A percentile compares a stretch with the other conserved stretches of the same genome.
Evolutionary conservation across 2,329 filamentous ascomycete species (phyloP).

Genomic region (Didymella sp.): DNA sequence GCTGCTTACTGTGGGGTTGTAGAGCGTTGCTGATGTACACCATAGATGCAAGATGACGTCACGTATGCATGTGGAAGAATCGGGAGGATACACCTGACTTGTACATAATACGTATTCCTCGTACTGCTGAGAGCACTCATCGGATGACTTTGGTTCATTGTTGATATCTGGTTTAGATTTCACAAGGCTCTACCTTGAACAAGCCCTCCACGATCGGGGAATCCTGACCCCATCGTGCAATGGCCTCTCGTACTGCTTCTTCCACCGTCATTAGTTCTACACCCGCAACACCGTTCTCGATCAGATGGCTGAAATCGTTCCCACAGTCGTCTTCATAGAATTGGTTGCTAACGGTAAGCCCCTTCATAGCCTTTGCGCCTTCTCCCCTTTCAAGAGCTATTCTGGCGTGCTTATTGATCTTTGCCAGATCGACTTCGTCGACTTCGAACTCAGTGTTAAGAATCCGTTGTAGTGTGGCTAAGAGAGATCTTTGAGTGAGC

Average conservation of each 20-base stretch:
- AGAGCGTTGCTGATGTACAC: no score
- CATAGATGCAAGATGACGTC: no score
- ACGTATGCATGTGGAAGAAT: no score
- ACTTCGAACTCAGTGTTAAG: slow-evolving; percentile 31
- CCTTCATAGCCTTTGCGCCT: slow-evolving; percentile 37
- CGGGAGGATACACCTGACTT: no score
- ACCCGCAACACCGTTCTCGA: slow-evolving; percentile 42
- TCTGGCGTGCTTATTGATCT: slow-evolving; percentile 38
- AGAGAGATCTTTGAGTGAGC: slow-evolving; percentile 39
- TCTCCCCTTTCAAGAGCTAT: slow-evolving; percentile 40
- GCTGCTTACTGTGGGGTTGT: no score
- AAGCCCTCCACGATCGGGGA: slow-evolving; percentile 36
- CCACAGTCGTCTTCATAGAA: slow-evolving; percentile 43
- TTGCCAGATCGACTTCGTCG: slow-evolving; percentile 37
- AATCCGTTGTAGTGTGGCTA: slow-evolving; percentile 33
- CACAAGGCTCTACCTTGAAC: slow-evolving; percentile 40
- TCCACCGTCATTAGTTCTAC: slow-evolving; percentile 35
- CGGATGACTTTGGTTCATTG: no score
- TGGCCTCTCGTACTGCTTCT: slow-evolving; percentile 37
- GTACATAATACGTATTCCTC: no score
- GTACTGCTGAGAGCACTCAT: no score
- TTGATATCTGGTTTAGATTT: no score
- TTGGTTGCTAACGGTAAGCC: slow-evolving; percentile 40
- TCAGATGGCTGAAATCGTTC: slow-evolving; percentile 34
- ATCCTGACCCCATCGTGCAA: slow-evolving; percentile 35